Conservation (phyloP, 106 monocot species). For the Amphibolis antarctica region DNA sequence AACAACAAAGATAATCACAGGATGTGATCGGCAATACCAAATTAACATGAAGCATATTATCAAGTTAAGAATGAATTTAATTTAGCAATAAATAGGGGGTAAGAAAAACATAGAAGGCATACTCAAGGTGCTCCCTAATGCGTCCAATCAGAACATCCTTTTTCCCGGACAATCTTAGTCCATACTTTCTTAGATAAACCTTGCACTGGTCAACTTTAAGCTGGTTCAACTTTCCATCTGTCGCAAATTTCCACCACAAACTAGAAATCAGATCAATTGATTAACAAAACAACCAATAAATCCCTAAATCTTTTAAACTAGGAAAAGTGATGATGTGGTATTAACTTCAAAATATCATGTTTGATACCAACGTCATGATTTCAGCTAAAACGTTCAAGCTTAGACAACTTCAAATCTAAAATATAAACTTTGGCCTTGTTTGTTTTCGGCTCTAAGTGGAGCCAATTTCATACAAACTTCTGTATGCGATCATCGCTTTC, state of each 20-base stretch:
- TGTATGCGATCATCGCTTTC: no score
- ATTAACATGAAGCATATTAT: no score
- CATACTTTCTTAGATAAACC: conserved; percentile 63
- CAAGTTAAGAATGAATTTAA: no score
- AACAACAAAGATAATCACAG: neutral
- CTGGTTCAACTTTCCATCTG: conserved; percentile 58
- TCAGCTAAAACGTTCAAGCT: no score
- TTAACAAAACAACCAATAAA: neutral
- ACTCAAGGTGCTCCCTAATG: conserved; percentile 64
- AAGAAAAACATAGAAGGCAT: neutral
- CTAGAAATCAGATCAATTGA: neutral
- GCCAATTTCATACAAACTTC: no score
- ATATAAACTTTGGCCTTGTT: no score
- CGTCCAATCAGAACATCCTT: conserved; percentile 45
- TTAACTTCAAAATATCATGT: no score
- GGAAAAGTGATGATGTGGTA: no score
- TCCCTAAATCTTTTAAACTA: neutral
- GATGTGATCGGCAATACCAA: neutral
- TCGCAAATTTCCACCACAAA: neutral
- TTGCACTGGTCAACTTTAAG: conserved; percentile 69
- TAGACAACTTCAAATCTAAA: no score
- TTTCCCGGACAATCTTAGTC: conserved; percentile 58
- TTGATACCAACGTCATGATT: no score
- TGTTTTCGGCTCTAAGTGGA: no score
- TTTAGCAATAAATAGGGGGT: no score